Evolutionary conservation across 2,329 filamentous ascomycete genomes (phyloP).

Genomic region (Knufia fluminis): DNA sequence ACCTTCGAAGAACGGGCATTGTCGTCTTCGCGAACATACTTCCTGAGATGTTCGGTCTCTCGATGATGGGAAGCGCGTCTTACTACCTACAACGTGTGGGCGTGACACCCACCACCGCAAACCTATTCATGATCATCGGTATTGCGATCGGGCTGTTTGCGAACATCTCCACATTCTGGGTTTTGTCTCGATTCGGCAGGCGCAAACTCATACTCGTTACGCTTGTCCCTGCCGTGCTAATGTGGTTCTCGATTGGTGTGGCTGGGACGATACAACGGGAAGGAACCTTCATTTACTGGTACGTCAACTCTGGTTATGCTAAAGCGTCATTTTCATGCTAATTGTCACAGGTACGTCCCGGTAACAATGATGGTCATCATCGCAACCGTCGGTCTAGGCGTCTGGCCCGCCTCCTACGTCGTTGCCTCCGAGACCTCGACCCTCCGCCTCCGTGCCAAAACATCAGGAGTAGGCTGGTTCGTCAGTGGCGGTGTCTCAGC

Average conservation of each 20-base stretch:
- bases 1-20: constrained; percentile 26
- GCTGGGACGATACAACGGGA: constrained; percentile 33
- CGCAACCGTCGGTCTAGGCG: constrained; percentile 25
- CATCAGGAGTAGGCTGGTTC: constrained; percentile 35
- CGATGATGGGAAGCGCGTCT: constrained; percentile 35
- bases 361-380: constrained; percentile 39
- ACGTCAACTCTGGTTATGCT: constrained; percentile 13
- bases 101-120: constrained; percentile 24
- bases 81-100: constrained; percentile 33
- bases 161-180: constrained; percentile 39
- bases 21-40: constrained; percentile 34
- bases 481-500: constrained; percentile 33
- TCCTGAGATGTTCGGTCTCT: constrained; percentile 39
- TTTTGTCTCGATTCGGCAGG: constrained; percentile 34
- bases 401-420: constrained; percentile 32
- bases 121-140: constrained; percentile 40
- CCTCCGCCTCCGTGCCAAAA: constrained; percentile 30
- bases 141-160: constrained; percentile 38
- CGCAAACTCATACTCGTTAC: constrained; percentile 32
- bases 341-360: constrained; percentile 30
- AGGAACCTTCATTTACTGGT: constrained; percentile 34
- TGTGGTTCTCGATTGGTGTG: constrained; percentile 43
- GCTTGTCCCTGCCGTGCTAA: constrained; percentile 25
- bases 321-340: not conserved
- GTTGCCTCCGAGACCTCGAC: constrained; percentile 30